Percentiles rank a stretch among this genome's conserved stretches.
Evolutionary conservation across 257 asterid genomes (phyloP).

Genomic region (Solanum megistacrolobum): DNA sequence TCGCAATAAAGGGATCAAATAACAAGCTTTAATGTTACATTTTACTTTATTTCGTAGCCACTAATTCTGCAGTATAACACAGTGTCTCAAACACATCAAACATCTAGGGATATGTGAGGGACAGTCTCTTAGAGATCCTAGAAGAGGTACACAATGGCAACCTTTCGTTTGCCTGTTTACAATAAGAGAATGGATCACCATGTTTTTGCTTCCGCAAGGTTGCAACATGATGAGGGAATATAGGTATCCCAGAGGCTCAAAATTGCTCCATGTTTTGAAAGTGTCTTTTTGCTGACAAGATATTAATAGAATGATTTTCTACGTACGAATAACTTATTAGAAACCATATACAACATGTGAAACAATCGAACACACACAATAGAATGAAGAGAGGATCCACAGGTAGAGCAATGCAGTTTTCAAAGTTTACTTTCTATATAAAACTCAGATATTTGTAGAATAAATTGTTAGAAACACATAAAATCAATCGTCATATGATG

Average conservation of each 20-base stretch:
- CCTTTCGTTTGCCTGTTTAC: background rate
- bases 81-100: background rate
- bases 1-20: too few species aligned
- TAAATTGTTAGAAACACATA: background rate
- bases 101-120: background rate
- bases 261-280: background rate
- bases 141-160: background rate
- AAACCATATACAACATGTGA: background rate
- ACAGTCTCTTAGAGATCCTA: background rate
- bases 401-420: background rate
- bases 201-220: background rate
- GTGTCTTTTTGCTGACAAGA: background rate
- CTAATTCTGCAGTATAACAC: background rate
- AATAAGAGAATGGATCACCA: background rate
- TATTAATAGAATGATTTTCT: background rate
- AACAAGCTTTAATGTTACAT: background rate
- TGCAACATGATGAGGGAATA: background rate
- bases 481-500: background rate
- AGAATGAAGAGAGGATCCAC: background rate
- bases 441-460: background rate
- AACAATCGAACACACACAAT: background rate
- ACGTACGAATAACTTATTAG: background rate
- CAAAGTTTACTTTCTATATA: background rate
- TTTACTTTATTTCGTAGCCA: background rate
- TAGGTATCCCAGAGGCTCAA: background rate